Evolutionary conservation across 129 eudicot genomes (phyloP).

Genomic region (Gnaphalium uliginosum): DNA sequence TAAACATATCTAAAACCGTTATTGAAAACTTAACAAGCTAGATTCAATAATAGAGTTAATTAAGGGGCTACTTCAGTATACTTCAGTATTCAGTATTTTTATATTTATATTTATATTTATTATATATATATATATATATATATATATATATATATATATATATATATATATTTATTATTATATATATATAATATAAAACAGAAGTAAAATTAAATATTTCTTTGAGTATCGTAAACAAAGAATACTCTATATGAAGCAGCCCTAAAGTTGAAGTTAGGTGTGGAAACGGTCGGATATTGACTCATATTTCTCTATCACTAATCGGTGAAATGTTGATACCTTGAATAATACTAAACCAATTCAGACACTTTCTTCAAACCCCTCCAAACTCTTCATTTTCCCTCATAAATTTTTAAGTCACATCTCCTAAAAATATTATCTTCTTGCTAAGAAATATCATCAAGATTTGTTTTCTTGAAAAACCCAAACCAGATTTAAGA

Average conservation of each 20-base stretch:
- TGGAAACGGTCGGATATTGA: constrained; percentile 27
- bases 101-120: no score
- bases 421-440: constrained; percentile 28
- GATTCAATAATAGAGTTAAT: no score
- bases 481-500: constrained; percentile 28
- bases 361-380: constrained; percentile 31
- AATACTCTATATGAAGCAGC: background rate
- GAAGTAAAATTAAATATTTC: no score
- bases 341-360: background rate
- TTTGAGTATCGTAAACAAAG: background rate
- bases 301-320: constrained; percentile 14
- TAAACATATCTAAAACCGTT: no score
- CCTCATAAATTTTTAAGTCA: constrained; percentile 23
- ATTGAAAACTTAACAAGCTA: no score
- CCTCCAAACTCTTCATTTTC: constrained; percentile 25
- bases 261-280: background rate
- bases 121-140: no score
- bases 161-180: no score
- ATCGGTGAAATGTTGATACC: background rate
- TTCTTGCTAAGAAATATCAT: background rate
- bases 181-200: no score
- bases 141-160: no score
- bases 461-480: constrained; percentile 21
- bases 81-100: no score
- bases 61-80: no score